Evolutionary conservation across 805 yeast genomes (phyloP), one percentile per base, ranked within the genome.

Genomic region (Sungouiozyma ichnusensis): DNA sequence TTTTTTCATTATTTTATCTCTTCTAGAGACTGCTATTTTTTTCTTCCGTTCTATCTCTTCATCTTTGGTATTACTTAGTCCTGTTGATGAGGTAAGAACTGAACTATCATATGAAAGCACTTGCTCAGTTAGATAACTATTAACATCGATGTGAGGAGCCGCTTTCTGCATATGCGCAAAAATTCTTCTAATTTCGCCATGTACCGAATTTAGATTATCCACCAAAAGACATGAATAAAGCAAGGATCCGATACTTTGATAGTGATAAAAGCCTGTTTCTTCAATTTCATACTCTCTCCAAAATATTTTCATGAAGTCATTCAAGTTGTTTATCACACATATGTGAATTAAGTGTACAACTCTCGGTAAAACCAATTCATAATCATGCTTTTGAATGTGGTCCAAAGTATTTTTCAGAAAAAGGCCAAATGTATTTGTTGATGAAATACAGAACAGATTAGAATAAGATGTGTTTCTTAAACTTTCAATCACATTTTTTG

Each of bases 1-100:
- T 44, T 81, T 85, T 1, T 82, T 90, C 72, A 90, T 60, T 27
- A 88, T 69, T 50, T 77, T 81, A 1, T 72, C 74, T 50, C 78
- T 81, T 48, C 88, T 76, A 45, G 73, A 79, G 50, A 76, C 76
- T 0, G 95, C 96, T 6, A 74, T 49, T 34, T 73, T 67, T 58
- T 81, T 84, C 65, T 81, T 85, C 44, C 68, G 69, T 32, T 76
- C 81, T 20, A 66, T 59, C 27, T 73, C 81, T 11, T 64, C 67
- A 33, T 59, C 63, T 24, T 53, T 59, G 8, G 48, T 45, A 6
- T 44, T 47, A 9, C 41, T 48, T 14, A 36, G 36, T n/a, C 55
- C 52, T 35, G 61, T 67, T 2, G 57, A 37, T 2, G 49, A 45
- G 50, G 52, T 49, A 13, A 58, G 33, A 3, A 57, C 33, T 5